Conservation (phyloP, 2,329 filamentous ascomycete species). For the Colletotrichum aenigma region DNA sequence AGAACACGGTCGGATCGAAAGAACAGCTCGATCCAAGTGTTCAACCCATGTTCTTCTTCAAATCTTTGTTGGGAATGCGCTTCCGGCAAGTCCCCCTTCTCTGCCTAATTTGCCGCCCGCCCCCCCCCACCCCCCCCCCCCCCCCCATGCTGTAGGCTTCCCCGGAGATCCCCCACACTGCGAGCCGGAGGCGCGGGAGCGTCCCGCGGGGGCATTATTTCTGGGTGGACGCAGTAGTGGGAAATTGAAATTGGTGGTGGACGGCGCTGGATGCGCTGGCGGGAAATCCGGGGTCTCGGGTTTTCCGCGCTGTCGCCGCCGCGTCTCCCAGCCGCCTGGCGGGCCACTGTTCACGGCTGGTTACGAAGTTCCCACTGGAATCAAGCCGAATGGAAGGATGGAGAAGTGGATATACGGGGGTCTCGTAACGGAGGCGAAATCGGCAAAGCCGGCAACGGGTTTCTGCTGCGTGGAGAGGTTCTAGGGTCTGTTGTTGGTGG, state of each 20-base stretch:
- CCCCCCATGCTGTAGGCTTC: not conserved
- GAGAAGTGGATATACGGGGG: not conserved
- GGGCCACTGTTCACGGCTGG: not conserved
- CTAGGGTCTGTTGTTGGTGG: not conserved
- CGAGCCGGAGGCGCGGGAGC: not conserved
- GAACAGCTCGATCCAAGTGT: not conserved
- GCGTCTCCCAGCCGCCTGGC: not conserved
- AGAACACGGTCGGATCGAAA: not conserved
- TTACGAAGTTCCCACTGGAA: not conserved
- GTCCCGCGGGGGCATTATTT: not conserved
- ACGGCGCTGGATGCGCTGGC: not conserved
- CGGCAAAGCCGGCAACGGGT: not conserved
- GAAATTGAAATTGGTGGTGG: not conserved
- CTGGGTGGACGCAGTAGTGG: not conserved
- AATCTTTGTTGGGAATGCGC: not conserved
- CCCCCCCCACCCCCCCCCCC: too few relatives aligned
- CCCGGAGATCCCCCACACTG: conserved; percentile 17
- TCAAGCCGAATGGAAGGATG: not conserved
- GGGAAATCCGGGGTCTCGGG: not conserved
- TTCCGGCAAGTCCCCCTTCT: not conserved
- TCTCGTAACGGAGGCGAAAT: not conserved
- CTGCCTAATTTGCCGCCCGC: not conserved
- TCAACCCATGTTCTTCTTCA: conserved; percentile 2
- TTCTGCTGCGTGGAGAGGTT: not conserved
- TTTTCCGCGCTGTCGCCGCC: not conserved